Conservation (phyloP, 495 filamentous ascomycete species). For the Aspergillus bridgeri region DNA sequence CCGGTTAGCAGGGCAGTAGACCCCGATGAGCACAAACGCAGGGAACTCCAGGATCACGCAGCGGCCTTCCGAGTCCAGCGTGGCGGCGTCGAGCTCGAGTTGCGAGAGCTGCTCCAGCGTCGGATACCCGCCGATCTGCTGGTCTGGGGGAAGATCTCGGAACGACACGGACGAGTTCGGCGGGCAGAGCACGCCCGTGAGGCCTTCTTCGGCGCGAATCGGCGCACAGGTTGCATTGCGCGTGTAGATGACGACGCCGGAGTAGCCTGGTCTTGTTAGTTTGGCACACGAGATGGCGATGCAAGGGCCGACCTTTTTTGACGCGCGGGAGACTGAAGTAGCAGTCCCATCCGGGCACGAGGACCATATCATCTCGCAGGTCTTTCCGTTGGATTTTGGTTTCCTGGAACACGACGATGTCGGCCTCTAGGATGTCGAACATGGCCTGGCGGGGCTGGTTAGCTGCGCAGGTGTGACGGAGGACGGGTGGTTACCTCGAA, state of each 20-base stretch:
- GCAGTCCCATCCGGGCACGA: constrained; percentile 94
- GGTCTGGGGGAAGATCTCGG: constrained; percentile 68
- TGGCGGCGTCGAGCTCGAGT: constrained; percentile 60
- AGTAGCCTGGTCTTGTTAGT: constrained; percentile 64
- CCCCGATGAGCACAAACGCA: constrained; percentile 87
- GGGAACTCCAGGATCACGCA: constrained; percentile 93
- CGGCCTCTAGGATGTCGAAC: constrained; percentile 91
- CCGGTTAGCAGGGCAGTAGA: constrained; percentile 84
- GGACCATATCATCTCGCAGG: constrained; percentile 90
- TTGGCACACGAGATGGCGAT: not conserved
- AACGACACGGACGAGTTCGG: constrained; percentile 74
- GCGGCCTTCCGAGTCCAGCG: constrained; percentile 86
- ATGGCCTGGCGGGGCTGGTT: constrained; percentile 60
- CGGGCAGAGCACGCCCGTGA: constrained; percentile 76
- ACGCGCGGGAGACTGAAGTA: constrained; percentile 89
- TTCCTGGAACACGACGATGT: constrained; percentile 94
- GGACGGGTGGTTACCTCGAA: constrained; percentile 65
- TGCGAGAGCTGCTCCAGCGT: constrained; percentile 58
- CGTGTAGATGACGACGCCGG: constrained; percentile 92
- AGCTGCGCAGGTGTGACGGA: too few relatives aligned
- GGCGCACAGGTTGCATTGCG: constrained; percentile 84
- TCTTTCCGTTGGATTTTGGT: constrained; percentile 96
- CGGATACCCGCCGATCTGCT: constrained; percentile 92
- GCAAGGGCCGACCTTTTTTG: constrained; percentile 70
- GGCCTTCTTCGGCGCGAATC: constrained; percentile 88